Evolutionary conservation across 2,329 filamentous ascomycete genomes (phyloP).

Genomic region (Colletotrichum eleusines): DNA sequence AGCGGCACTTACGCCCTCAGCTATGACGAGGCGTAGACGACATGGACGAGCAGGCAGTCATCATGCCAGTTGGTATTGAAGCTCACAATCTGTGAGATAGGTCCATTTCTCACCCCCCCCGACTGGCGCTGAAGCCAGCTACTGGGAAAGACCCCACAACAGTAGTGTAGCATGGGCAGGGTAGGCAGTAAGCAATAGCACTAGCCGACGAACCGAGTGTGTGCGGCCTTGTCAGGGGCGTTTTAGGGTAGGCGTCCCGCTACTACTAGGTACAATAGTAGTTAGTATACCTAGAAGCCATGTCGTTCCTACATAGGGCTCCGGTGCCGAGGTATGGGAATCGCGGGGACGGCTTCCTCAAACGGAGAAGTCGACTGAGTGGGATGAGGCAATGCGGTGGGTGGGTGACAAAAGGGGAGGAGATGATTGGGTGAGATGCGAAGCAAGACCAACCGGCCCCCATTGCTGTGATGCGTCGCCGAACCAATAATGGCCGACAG

Average conservation of each 20-base stretch:
- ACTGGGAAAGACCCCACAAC: slow-evolving; percentile 27
- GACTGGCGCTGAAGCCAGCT: slow-evolving; percentile 37
- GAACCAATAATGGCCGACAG: slow-evolving; percentile 38
- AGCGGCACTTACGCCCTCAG: not conserved
- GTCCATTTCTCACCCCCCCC: not conserved
- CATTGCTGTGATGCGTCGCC: slow-evolving; percentile 20
- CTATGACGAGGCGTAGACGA: slow-evolving; percentile 14
- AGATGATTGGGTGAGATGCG: slow-evolving; percentile 29
- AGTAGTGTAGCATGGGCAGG: slow-evolving; percentile 27
- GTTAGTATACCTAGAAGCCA: not conserved
- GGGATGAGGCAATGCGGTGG: slow-evolving; percentile 24
- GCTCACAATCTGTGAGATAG: slow-evolving; percentile 7
- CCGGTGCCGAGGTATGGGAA: slow-evolving; percentile 18
- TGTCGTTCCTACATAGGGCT: slow-evolving; percentile 22
- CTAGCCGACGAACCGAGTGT: slow-evolving; percentile 27
- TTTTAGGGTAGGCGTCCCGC: slow-evolving; percentile 21
- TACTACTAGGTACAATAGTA: not conserved
- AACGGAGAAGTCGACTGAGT: slow-evolving; percentile 16
- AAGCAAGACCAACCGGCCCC: slow-evolving; percentile 17
- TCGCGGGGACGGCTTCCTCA: slow-evolving; percentile 21
- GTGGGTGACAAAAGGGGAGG: slow-evolving; percentile 29
- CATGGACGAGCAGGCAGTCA: not conserved
- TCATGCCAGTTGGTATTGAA: slow-evolving; percentile 12
- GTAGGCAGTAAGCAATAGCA: not conserved
- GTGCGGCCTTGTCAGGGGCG: slow-evolving; percentile 6